These are phyloP conservation scores for Dactylellina cionopaga DNA, from an alignment of 2,329 filamentous ascomycete species.

Conservation along the genomic window DNA sequence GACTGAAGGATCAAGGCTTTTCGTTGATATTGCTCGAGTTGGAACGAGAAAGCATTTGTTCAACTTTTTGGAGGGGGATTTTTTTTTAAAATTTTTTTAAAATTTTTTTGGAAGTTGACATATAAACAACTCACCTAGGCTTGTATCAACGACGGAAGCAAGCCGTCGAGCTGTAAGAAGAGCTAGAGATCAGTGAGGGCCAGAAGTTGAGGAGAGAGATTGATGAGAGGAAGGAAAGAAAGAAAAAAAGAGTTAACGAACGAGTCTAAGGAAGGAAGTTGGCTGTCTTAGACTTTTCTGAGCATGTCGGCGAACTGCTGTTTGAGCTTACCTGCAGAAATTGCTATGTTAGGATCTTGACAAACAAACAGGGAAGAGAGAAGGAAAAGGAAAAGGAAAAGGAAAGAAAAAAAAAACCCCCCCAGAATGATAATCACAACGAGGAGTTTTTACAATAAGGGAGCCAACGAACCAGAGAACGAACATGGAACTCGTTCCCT, in stretches of 20 bases:
- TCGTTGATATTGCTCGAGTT: no score
- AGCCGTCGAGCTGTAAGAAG: background rate
- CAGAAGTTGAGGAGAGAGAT: background rate
- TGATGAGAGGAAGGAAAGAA: background rate
- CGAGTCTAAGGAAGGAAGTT: background rate
- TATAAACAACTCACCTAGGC: background rate
- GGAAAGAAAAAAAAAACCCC: background rate
- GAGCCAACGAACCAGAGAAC: background rate
- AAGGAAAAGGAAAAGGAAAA: background rate
- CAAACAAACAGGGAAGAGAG: background rate
- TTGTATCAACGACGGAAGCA: background rate
- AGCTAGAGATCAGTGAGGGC: background rate
- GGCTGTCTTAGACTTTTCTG: background rate
- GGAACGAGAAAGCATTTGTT: background rate
- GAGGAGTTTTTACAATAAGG: no score
- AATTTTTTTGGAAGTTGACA: slow-evolving; percentile 1
- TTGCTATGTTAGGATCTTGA: background rate
- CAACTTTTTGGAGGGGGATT: background rate
- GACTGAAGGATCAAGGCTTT: no score
- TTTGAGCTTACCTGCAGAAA: slow-evolving; percentile 1
- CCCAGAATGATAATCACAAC: no score
- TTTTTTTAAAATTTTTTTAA: background rate
- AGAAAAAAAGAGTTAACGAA: no score
- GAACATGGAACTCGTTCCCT: background rate
- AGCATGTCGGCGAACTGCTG: background rate